Base-by-base conservation (phyloP, 176 grass and related monocot genomes). In the Oryza brachyantha region DNA sequence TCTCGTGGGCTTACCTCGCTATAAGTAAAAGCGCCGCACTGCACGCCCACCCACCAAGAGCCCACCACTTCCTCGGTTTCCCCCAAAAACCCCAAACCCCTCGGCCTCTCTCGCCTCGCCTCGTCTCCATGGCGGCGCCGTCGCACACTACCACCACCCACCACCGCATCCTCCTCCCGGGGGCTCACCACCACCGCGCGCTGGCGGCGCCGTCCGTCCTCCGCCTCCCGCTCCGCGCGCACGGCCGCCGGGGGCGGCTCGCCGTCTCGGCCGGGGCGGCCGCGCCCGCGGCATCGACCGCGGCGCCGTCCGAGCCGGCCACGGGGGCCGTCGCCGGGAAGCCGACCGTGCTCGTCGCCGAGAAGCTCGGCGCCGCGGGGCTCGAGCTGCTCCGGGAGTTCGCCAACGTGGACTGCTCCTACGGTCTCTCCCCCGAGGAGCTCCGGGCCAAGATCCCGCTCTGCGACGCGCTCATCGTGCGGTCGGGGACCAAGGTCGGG, bases 371-470 rank as follows among this genome's bases (percentile, higher is more conserved):
- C 72, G 82, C 85, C 42, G 90, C 90, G 21, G 93, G 93, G 0
- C 71, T 96, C 5, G 85, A 69, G 21, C 87, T 96, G 5, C 82
- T 93, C 9, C 79, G 67, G 43, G 87, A 93, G 87, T 97, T 90
- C 76, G 90, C 85, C 45, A 88, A 97, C 83, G 90, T 97, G 14
- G 93, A 97, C 60, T 97, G 93, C 90, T 86, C 93, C 76, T 97
- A 97, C 68, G 86, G 91, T 42, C 78, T 97, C 66, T 78, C 87
- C 43, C 93, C 86, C 55, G 93, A 97, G 71, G 93, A 97, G 39
- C 90, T 97, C 79, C 84, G 90, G 74, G 84, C 93, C 76, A 97
- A 97, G 87, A 87, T 90, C 90, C 66, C 87, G 34, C 93, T 88
- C 72, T 97, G 82, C 71, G 93, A 97, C 66, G 93, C 93, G 39